Evolutionary conservation across 179 eudicot species (phyloP), one percentile per base, ranked within the genome.

Genomic region (Beta lomatogona): DNA sequence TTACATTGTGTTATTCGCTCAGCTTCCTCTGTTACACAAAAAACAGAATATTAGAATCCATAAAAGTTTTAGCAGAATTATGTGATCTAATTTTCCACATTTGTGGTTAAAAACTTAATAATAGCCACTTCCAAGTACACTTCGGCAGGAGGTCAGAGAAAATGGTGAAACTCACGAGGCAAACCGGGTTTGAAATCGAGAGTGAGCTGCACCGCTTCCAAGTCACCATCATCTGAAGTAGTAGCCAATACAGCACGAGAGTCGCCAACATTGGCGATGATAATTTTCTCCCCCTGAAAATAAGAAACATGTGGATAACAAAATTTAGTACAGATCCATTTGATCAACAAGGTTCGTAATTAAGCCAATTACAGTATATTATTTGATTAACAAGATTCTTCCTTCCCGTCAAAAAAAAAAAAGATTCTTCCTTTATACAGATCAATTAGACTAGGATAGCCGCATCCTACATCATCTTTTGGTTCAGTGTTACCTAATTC

Each of bases 191-290:
- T 95, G 88, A 91, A 93, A 80, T 95, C 98, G 0, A 90, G 80
- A 25, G 99, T 95, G n/a, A 95, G 95, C 84, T 93, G 98, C 77
- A 95, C 90, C 0, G 98, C 85, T 9, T 79, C 89, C 85, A 93
- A 83, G 85, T 85, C 86, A 77, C 93, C 94, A 57, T 91, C 89
- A 68, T 91, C 94, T 45, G 90, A 87, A 73, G 91, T 86, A 64
- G 97, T 95, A 69, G 90, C 99, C 69, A 95, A 81, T 70, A 95
- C 99, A 72, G 97, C 98, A 36, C 99, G 95, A 15, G 99, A 93
- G 78, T 95, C 99, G 6, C 99, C 99, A 8, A 95, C 98, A 73
- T 93, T 95, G 71, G 99, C 91, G 28, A 93, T 78, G 64, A 89
- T 85, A 36, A 95, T 80, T 76, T 72, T 82, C 46, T 92, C 97